phyloP scores from a whole-genome alignment of 257 asterid species.

The Verbascum thapsus region DNA sequence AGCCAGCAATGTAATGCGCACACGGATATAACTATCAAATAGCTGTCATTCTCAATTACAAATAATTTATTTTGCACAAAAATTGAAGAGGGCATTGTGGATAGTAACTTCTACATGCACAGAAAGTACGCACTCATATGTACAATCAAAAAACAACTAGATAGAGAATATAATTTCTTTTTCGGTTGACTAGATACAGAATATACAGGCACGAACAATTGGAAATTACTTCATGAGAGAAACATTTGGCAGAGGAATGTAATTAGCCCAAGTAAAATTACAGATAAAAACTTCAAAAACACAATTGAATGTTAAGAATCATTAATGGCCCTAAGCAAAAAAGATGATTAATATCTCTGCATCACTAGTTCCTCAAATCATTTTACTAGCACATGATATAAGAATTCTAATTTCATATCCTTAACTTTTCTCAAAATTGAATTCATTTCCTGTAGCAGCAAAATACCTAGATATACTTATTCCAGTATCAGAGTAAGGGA shows the following conservation, averaged over 20 bases:
- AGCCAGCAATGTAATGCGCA: slow-evolving; percentile 7
- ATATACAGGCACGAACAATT: background rate
- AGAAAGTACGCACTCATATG: background rate
- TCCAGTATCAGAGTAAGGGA: slow-evolving; percentile 8
- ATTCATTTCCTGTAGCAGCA: slow-evolving; percentile 7
- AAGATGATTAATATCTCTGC: slow-evolving; percentile 14
- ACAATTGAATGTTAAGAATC: slow-evolving; percentile 13
- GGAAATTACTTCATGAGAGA: slow-evolving; percentile 15
- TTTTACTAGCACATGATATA: background rate
- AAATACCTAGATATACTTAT: slow-evolving; percentile 9
- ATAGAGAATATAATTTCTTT: background rate
- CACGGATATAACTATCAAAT: slow-evolving; percentile 8
- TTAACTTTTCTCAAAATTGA: background rate
- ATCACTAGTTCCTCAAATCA: slow-evolving; percentile 6
- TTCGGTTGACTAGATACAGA: background rate
- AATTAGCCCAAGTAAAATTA: slow-evolving; percentile 12
- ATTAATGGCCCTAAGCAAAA: background rate
- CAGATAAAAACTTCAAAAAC: background rate
- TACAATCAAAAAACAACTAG: slow-evolving; percentile 12
- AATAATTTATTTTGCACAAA: background rate
- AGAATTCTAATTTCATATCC: background rate
- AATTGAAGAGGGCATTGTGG: background rate
- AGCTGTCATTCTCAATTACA: slow-evolving; percentile 7
- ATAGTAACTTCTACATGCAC: slow-evolving; percentile 2
- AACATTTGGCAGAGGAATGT: slow-evolving; percentile 12